These are phyloP conservation scores for Psidium friedrichsthalianum DNA, from an alignment of 345 rosid species.

Conservation along the genomic window DNA sequence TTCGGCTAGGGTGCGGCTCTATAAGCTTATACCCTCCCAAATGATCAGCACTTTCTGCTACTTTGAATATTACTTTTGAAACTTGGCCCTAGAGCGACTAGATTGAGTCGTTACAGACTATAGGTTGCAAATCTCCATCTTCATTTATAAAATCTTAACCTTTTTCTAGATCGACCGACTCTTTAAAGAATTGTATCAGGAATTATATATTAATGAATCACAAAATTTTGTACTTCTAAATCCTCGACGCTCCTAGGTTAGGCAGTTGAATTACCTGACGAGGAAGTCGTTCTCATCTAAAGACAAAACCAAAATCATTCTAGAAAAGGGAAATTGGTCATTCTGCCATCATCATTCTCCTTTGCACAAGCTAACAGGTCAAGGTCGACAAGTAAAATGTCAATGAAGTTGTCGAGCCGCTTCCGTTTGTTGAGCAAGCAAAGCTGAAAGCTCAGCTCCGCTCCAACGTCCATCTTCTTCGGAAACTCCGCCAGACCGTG, in stretches of 20 bases:
- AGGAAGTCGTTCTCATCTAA: not conserved
- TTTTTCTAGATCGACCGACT: not conserved
- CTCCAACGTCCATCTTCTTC: not conserved
- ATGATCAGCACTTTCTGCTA: not conserved
- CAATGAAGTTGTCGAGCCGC: not conserved
- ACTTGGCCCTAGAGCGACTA: accelerated
- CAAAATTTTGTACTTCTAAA: not conserved
- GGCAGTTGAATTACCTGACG: not conserved
- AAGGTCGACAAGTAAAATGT: not conserved
- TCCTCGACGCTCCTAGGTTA: not conserved
- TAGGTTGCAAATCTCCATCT: not conserved
- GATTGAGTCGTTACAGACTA: not conserved
- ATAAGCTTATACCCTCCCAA: not conserved
- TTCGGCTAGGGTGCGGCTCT: accelerated
- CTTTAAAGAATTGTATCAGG: not conserved
- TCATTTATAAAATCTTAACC: not conserved
- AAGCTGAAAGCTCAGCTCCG: not conserved
- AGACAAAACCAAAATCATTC: not conserved
- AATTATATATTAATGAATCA: not conserved
- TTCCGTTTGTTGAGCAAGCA: not conserved
- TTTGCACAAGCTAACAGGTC: not conserved
- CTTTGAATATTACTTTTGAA: not conserved
- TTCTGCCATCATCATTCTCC: not conserved
- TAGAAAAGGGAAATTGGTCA: not conserved
- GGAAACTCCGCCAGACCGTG: not conserved